Percentiles rank a stretch among this genome's conserved stretches.
Evolutionary conservation across 1,284 basidiomycete genomes (phyloP).

Genomic region (Veloboletus limbatus): DNA sequence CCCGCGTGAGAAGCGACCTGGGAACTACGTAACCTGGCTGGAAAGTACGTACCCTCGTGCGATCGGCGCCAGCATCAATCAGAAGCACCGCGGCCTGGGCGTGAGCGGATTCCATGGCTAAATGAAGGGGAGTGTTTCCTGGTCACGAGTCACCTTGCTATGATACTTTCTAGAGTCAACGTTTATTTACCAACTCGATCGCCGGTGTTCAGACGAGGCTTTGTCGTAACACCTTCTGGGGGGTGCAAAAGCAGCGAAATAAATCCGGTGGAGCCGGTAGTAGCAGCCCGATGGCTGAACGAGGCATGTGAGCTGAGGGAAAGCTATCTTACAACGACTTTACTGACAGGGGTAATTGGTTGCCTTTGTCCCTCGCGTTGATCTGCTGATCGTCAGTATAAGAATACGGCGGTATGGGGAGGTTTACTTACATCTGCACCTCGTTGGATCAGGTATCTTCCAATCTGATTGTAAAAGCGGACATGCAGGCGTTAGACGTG

Average conservation of each 20-base stretch:
- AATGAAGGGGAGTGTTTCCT: slow-evolving; percentile 95
- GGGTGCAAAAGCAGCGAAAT: slow-evolving; percentile 77
- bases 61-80: slow-evolving; percentile 92
- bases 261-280: slow-evolving; percentile 87
- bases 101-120: slow-evolving; percentile 93
- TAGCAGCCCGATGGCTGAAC: slow-evolving; percentile 86
- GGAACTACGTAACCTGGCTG: not conserved
- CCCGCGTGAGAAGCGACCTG: slow-evolving; percentile 13
- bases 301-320: slow-evolving; percentile 4
- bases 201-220: slow-evolving; percentile 81
- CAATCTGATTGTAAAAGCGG: slow-evolving; percentile 59
- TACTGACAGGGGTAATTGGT: slow-evolving; percentile 82
- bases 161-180: not conserved
- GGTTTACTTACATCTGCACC: slow-evolving; percentile 83
- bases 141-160: not conserved
- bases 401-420: slow-evolving; percentile 49
- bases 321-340: not conserved
- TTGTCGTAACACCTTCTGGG: slow-evolving; percentile 62
- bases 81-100: slow-evolving; percentile 85
- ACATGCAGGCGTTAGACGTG: not conserved
- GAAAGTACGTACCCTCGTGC: slow-evolving; percentile 63
- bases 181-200: slow-evolving; percentile 72
- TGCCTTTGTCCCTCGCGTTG: slow-evolving; percentile 88
- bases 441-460: slow-evolving; percentile 76
- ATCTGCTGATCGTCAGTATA: slow-evolving; percentile 51